A percentile compares a stretch with the other conserved stretches of the same genome.
Conservation (phyloP, 1,139 yeast species). For the Debaryomycetaceae sp. region DNA sequence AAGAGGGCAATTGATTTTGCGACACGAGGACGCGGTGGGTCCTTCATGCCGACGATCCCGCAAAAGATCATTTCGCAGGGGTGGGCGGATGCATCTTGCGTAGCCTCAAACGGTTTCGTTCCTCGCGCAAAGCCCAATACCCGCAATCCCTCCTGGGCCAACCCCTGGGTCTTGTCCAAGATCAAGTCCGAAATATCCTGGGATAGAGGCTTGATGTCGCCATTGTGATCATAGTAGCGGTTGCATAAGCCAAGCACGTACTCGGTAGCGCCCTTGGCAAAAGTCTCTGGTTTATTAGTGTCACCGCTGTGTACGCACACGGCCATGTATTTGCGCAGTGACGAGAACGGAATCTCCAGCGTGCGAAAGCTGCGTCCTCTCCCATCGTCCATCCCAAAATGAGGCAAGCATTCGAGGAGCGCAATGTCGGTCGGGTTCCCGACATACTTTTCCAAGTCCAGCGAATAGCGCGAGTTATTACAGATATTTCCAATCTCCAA, state of each 20-base stretch:
- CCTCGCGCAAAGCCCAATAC: constrained; percentile 71
- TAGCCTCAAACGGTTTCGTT: constrained; percentile 18
- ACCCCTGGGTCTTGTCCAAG: constrained; percentile 42
- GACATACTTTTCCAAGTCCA: constrained; percentile 58
- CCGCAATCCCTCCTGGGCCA: constrained; percentile 80
- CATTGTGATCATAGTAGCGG: constrained; percentile 46
- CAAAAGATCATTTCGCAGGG: constrained; percentile 60
- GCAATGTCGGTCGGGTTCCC: constrained; percentile 97
- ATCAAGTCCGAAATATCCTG: constrained; percentile 37
- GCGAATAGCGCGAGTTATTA: constrained; percentile 66
- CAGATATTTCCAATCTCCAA: constrained; percentile 68
- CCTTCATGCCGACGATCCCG: constrained; percentile 90
- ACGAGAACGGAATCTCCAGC: constrained; percentile 76
- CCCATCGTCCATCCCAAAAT: constrained; percentile 61
- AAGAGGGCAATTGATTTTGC: constrained; percentile 58
- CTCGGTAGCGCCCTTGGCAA: constrained; percentile 86
- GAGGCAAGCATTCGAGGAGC: constrained; percentile 58
- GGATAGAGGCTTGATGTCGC: constrained; percentile 42
- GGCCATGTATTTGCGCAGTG: constrained; percentile 83
- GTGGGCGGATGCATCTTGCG: constrained; percentile 17
- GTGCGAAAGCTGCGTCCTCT: constrained; percentile 50
- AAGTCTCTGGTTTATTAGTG: constrained; percentile 42
- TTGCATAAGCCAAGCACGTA: constrained; percentile 54
- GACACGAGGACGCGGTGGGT: constrained; percentile 90
- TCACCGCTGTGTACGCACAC: constrained; percentile 57